Conservation (phyloP, 805 yeast genomes). For the Saturnispora silvae region DNA sequence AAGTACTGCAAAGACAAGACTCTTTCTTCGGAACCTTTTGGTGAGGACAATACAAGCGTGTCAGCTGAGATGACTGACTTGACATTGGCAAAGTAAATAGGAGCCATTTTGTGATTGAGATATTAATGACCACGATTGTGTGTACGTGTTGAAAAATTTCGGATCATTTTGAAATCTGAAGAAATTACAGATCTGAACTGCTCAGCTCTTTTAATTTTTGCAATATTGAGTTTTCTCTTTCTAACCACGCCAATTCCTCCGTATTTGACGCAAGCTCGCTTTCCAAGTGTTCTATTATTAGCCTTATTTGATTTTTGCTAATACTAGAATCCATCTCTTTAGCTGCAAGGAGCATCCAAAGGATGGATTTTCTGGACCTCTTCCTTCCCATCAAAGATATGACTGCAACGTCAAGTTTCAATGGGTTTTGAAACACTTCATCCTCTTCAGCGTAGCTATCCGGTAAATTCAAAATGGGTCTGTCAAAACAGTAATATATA, state of each 20-base stretch:
- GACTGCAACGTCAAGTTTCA: conserved; percentile 26
- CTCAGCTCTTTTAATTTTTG: conserved; percentile 13
- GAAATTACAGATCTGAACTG: no score
- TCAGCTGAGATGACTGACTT: conserved; percentile 65
- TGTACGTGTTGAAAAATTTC: no score
- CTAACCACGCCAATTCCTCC: conserved; percentile 17
- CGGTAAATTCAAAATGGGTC: conserved; percentile 9
- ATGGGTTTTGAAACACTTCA: conserved; percentile 28
- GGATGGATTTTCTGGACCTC: conserved; percentile 59
- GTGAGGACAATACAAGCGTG: conserved; percentile 50
- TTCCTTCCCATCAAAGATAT: conserved; percentile 42
- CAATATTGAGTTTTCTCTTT: conserved; percentile 19
- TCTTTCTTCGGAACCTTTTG: conserved; percentile 46
- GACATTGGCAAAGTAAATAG: conserved; percentile 45
- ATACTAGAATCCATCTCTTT: conserved; percentile 46
- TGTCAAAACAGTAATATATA: conserved; percentile 21
- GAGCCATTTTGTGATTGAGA: conserved; percentile 20
- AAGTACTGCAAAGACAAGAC: conserved; percentile 55
- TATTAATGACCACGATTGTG: no score
- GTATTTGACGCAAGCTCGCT: conserved; percentile 5
- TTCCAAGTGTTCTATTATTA: conserved; percentile 19
- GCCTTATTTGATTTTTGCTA: conserved; percentile 19
- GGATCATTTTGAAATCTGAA: no score
- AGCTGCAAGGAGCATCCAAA: conserved; percentile 70
- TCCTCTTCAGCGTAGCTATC: conserved; percentile 10